Evolutionary conservation across 495 filamentous ascomycete genomes (phyloP).

Genomic region (Tuber magnatum): DNA sequence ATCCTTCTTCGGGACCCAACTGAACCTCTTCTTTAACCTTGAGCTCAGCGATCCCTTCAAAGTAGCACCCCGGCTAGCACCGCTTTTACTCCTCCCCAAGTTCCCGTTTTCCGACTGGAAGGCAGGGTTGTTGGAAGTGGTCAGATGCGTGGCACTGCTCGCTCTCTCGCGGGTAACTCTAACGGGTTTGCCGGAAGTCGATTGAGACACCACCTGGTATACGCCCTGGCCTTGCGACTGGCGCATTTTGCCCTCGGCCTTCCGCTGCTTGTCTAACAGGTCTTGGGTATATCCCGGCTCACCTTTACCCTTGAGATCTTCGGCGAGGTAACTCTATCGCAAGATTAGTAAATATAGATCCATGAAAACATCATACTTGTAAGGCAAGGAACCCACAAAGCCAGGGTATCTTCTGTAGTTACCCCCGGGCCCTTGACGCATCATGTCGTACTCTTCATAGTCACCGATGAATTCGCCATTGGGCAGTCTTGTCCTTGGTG

Average conservation of each 20-base stretch:
- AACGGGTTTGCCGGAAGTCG: neutral
- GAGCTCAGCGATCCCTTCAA: constrained; percentile 20
- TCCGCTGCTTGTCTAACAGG: constrained; percentile 53
- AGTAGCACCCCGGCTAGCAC: constrained; percentile 11
- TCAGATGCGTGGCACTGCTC: neutral
- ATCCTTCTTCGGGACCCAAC: constrained; percentile 19
- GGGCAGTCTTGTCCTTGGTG: constrained; percentile 61
- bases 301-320: constrained; percentile 72
- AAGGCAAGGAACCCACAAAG: constrained; percentile 49
- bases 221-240: constrained; percentile 15
- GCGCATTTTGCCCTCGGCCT: constrained; percentile 30
- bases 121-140: constrained; percentile 4
- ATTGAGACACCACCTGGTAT: constrained; percentile 26
- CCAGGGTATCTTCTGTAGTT: constrained; percentile 61
- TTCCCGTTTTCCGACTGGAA: neutral
- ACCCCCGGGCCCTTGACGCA: constrained; percentile 61
- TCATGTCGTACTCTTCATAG: constrained; percentile 79
- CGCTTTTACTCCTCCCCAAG: constrained; percentile 22
- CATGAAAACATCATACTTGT: neutral
- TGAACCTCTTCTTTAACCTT: constrained; percentile 24
- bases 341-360: neutral
- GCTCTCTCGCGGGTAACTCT: neutral
- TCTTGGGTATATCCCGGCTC: constrained; percentile 67
- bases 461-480: constrained; percentile 59
- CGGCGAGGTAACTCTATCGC: constrained; percentile 57